Percentiles rank a stretch among this genome's conserved stretches.
Evolutionary conservation across 257 asterid species (phyloP).

Genomic region (Nicotiana tabacum): DNA sequence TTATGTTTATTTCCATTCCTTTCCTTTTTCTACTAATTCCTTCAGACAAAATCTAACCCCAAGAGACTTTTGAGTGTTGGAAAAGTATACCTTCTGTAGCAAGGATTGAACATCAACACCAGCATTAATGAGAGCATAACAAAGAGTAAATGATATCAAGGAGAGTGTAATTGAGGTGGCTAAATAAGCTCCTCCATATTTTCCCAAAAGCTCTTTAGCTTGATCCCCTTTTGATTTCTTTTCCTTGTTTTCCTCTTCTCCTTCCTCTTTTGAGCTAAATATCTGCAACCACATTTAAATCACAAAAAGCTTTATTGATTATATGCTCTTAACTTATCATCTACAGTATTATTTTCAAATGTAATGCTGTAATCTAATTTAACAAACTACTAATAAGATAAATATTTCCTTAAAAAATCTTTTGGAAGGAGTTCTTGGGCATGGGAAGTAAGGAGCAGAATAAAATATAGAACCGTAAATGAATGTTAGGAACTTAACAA

Average conservation of each 20-base stretch:
- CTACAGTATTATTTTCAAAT: background rate
- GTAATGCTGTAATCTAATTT: background rate
- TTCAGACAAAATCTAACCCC: background rate
- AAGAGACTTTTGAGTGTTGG: background rate
- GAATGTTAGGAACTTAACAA: too few relatives aligned
- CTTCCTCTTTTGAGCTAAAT: slow-evolving; percentile 63
- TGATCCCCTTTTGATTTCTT: slow-evolving; percentile 71
- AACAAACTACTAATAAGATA: background rate
- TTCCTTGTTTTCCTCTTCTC: slow-evolving; percentile 31
- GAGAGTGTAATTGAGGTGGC: slow-evolving; percentile 94
- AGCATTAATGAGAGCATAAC: slow-evolving; percentile 66
- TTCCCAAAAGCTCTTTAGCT: slow-evolving; percentile 81
- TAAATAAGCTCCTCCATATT: slow-evolving; percentile 95
- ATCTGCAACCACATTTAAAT: slow-evolving; percentile 36
- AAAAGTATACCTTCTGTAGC: slow-evolving; percentile 56
- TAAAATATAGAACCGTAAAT: background rate
- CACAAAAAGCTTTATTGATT: background rate
- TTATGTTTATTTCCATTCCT: background rate
- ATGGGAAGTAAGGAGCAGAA: background rate
- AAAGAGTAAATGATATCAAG: slow-evolving; percentile 74
- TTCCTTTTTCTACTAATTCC: background rate
- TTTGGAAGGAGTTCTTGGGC: background rate
- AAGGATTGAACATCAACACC: slow-evolving; percentile 82
- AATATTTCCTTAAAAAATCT: background rate
- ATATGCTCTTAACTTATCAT: background rate